These are phyloP conservation scores for Biscogniauxia mediterranea DNA, from an alignment of 2,329 filamentous ascomycete species.

Conservation along the genomic window DNA sequence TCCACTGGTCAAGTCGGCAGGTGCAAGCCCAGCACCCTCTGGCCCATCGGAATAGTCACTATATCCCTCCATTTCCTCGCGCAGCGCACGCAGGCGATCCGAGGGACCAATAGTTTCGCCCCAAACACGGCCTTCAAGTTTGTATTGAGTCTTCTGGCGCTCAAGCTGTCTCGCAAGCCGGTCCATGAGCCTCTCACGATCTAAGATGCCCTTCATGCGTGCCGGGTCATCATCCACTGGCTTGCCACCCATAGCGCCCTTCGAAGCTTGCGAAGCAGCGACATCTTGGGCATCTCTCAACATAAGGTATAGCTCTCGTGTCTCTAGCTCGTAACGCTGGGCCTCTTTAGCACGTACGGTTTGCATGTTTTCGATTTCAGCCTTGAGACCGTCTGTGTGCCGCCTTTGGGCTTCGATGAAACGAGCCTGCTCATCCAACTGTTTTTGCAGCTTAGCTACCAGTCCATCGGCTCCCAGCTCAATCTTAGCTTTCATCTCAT, in stretches of 20 bases:
- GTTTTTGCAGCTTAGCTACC: slow-evolving; percentile 87
- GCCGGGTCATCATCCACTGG: slow-evolving; percentile 65
- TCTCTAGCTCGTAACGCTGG: slow-evolving; percentile 93
- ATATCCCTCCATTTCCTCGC: slow-evolving; percentile 86
- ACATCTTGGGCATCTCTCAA: slow-evolving; percentile 95
- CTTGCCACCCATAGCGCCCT: slow-evolving; percentile 50
- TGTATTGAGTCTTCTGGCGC: slow-evolving; percentile 95
- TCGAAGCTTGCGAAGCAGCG: slow-evolving; percentile 76
- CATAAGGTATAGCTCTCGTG: slow-evolving; percentile 96
- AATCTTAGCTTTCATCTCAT: slow-evolving; percentile 87
- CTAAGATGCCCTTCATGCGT: slow-evolving; percentile 87
- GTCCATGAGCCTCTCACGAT: slow-evolving; percentile 89
- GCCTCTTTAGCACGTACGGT: slow-evolving; percentile 84
- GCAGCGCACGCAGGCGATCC: slow-evolving; percentile 84
- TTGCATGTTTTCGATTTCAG: slow-evolving; percentile 84
- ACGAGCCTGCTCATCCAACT: slow-evolving; percentile 87
- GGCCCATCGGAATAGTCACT: slow-evolving; percentile 33
- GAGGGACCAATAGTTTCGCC: slow-evolving; percentile 79
- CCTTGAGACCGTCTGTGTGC: slow-evolving; percentile 84
- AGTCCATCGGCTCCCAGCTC: slow-evolving; percentile 91
- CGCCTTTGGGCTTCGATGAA: slow-evolving; percentile 87
- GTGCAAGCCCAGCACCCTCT: slow-evolving; percentile 51
- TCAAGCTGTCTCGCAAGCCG: slow-evolving; percentile 93
- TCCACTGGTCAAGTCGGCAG: slow-evolving; percentile 66
- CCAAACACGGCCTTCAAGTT: slow-evolving; percentile 92